Conservation (phyloP, 2,329 filamentous ascomycete genomes). For the Zymoseptoria pseudotritici region DNA sequence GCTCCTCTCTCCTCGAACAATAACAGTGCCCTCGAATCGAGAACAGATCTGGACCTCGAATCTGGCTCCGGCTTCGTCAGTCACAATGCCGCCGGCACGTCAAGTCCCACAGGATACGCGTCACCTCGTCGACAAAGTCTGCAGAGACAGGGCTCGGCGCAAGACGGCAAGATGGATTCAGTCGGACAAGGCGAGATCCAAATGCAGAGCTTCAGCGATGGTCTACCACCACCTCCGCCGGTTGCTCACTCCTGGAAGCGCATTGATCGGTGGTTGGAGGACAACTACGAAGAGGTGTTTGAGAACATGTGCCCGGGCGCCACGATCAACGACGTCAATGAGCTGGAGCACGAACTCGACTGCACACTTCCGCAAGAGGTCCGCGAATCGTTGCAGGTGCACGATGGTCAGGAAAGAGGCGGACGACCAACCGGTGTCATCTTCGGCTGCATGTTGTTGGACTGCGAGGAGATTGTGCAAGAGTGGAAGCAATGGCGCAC, state of each 20-base stretch:
- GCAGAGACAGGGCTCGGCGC: constrained; percentile 40
- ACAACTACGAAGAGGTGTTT: constrained; percentile 88
- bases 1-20: constrained; percentile 78
- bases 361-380: constrained; percentile 90
- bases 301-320: constrained; percentile 90
- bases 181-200: constrained; percentile 76
- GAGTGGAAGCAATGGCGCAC: constrained; percentile 96
- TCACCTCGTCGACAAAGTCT: constrained; percentile 69
- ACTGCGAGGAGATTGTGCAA: constrained; percentile 96
- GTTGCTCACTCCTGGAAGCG: constrained; percentile 85
- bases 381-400: constrained; percentile 79
- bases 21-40: constrained; percentile 78
- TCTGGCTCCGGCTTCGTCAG: constrained; percentile 55
- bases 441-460: constrained; percentile 89
- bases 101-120: constrained; percentile 75
- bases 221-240: constrained; percentile 80
- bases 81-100: constrained; percentile 49
- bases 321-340: constrained; percentile 91
- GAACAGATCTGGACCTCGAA: constrained; percentile 65
- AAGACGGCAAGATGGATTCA: constrained; percentile 55
- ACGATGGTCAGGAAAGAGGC: constrained; percentile 95
- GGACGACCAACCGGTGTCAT: constrained; percentile 86
- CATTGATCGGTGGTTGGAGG: constrained; percentile 89
- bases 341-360: constrained; percentile 91
- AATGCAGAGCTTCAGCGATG: constrained; percentile 93